A percentile compares a stretch with the other conserved stretches of the same genome.
Conservation (phyloP, 345 rosid species). For the Nasturtium officinale region DNA sequence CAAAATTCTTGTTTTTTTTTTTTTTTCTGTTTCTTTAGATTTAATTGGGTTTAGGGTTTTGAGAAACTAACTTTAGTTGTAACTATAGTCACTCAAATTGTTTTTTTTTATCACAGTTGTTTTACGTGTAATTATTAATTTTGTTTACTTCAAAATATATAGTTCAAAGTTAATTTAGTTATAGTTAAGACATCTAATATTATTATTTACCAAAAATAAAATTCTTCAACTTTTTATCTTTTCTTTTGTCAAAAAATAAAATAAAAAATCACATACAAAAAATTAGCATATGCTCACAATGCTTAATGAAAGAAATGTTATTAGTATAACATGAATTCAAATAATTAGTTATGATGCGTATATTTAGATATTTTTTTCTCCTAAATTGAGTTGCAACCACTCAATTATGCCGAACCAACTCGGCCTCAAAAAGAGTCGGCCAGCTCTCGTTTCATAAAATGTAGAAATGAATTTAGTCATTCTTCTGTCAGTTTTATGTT, state of each 20-base stretch:
- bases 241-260: not conserved
- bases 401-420: slow-evolving; percentile 17
- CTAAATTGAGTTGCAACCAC: not conserved
- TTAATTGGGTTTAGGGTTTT: slow-evolving; percentile 4
- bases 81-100: not conserved
- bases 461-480: not conserved
- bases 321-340: not conserved
- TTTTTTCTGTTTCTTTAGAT: not conserved
- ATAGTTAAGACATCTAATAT: not conserved
- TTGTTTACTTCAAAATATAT: too few species aligned
- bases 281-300: not conserved
- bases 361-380: slow-evolving; percentile 1
- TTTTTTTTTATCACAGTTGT: not conserved
- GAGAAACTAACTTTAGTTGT: slow-evolving; percentile 1
- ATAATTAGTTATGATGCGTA: not conserved
- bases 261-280: too few species aligned
- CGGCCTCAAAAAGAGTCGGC: slow-evolving; percentile 13
- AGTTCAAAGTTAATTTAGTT: too few species aligned
- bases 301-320: not conserved
- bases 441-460: slow-evolving; percentile 2
- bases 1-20: not conserved
- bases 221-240: not conserved
- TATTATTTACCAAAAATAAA: not conserved
- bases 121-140: not conserved
- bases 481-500: not conserved